A percentile compares a stretch with the other conserved stretches of the same genome.
Conservation (phyloP, 2,329 filamentous ascomycete genomes). For the Verticillium klebahnii region DNA sequence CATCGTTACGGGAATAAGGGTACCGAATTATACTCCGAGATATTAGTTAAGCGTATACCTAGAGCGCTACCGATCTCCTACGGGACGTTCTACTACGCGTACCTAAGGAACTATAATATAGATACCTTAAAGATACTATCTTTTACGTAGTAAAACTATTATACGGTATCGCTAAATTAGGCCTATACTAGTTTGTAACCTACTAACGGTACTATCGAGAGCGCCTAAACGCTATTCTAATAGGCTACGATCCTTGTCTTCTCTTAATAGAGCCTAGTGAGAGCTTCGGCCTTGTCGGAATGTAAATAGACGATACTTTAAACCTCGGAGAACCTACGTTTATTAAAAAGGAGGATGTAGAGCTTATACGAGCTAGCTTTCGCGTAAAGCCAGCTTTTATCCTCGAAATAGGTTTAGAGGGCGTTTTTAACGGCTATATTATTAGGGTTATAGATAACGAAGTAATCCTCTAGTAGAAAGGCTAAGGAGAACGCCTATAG, state of each 20-base stretch:
- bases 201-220: no score
- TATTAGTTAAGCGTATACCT: not conserved
- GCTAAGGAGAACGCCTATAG: not conserved
- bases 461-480: not conserved
- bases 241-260: no score
- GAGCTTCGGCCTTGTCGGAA: no score
- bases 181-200: no score
- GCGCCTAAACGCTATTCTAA: no score
- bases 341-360: no score
- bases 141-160: not conserved
- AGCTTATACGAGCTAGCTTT: no score
- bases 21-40: not conserved
- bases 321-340: no score
- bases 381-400: not conserved
- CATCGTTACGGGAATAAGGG: not conserved
- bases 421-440: not conserved
- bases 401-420: not conserved
- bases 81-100: not conserved
- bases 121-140: not conserved
- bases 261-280: no score
- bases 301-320: no score
- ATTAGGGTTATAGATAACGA: not conserved
- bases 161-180: no score
- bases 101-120: not conserved
- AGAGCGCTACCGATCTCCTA: not conserved